Evolutionary conservation across 805 yeast species (phyloP), one percentile per base, ranked within the genome.

Genomic region (Debaryomyces castellii): DNA sequence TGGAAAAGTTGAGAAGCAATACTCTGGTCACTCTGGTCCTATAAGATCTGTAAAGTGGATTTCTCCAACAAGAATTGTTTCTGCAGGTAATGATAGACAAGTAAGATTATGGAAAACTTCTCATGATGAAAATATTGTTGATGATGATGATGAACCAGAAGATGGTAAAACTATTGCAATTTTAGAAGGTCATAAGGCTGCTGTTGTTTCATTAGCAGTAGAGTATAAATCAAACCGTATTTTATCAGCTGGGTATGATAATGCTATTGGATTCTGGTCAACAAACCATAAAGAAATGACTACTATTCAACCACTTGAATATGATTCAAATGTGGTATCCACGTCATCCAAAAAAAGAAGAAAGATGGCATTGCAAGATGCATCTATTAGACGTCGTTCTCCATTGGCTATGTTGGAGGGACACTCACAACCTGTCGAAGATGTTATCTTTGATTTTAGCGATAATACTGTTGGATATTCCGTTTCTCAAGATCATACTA

Each of bases 401-500:
- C 94, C 97, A 18, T 73, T 91, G 52, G 74, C 91, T 4, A 70
- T 88, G 33, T 71, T 92, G 49, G 90, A 85, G 58, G 85, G 92
- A 21, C 98, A 92, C 63, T 63, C 79, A 14, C 89, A 84, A 30
- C 96, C 98, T 2, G 97, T 92, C 18, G 94, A 89, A 59, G 95
- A 80, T 32, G 87, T 89, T 20, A 74, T 81, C 11, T 89, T 90
- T 61, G 96, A 88, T 58, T 60, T 73, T 3, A 69, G 72, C 17
- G 98, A 92, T 64, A 51, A 76, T 38, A 80, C 95, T 0, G 96
- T 92, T 4, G 96, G 85, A 9, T 92, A 94, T 67, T 89, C 98
- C 0, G 96, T 88, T 1, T 87, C 97, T 5, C 97, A 90, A 64
- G 98, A 94, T 69, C 99, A 94, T 63, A 82, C 96, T 0, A 82